A percentile compares a stretch with the other conserved stretches of the same genome.
phyloP scores from a whole-genome alignment of 2,329 filamentous ascomycete genomes.

The Seiridium unicorne region DNA sequence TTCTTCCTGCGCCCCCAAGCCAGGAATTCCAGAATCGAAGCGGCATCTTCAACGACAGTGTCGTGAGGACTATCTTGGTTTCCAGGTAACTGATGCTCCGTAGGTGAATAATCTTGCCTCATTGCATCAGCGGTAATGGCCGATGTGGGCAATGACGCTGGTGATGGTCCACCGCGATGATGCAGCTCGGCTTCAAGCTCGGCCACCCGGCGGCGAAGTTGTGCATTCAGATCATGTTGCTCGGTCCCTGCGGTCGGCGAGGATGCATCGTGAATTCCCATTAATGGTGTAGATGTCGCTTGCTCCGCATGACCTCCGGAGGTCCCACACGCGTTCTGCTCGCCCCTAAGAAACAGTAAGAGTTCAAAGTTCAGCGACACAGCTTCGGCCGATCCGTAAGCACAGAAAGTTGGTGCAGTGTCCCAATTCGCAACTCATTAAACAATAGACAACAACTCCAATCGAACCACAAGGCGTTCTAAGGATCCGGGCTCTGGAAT shows the following conservation, averaged over 20 bases:
- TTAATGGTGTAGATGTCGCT: no score
- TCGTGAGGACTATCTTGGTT: slow-evolving; percentile 17
- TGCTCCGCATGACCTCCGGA: neutral
- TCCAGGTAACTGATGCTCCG: neutral
- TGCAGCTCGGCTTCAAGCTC: slow-evolving; percentile 16
- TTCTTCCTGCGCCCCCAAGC: slow-evolving; percentile 47
- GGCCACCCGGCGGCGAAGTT: slow-evolving; percentile 10
- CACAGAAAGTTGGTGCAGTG: no score
- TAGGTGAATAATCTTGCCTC: neutral
- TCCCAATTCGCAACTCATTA: no score
- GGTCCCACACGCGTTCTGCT: slow-evolving; percentile 11
- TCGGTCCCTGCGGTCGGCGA: neutral
- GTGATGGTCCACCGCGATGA: neutral
- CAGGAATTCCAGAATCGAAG: slow-evolving; percentile 45
- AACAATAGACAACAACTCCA: no score
- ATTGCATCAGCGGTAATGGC: neutral
- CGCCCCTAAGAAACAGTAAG: neutral
- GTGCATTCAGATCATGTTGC: neutral
- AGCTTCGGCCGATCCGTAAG: no score
- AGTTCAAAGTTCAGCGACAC: no score
- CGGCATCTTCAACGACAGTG: slow-evolving; percentile 35
- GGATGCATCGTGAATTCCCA: slow-evolving; percentile 5
- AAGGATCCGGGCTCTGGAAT: no score
- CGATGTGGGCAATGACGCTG: slow-evolving; percentile 12
- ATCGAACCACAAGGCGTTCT: no score